phyloP scores from a whole-genome alignment of 345 rosid species.

The Gossypium stocksii region DNA sequence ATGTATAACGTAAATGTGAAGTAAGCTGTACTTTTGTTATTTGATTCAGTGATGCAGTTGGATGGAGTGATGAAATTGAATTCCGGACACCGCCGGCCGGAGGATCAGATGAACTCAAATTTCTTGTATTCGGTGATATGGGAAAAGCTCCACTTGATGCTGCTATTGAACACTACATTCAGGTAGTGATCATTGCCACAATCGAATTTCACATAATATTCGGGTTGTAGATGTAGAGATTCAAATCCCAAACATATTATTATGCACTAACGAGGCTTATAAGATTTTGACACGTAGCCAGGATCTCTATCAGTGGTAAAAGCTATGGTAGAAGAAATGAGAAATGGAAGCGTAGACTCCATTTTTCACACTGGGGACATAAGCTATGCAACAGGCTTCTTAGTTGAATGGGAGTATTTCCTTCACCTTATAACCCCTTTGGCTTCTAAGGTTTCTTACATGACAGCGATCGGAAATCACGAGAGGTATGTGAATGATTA shows the following conservation, averaged over 20 bases:
- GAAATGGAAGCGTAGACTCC: slow-evolving; percentile 42
- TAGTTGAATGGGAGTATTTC: slow-evolving; percentile 74
- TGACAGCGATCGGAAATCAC: slow-evolving; percentile 75
- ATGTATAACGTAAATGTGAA: not conserved
- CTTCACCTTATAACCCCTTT: slow-evolving; percentile 48
- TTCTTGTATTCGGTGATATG: slow-evolving; percentile 67
- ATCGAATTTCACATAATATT: not conserved
- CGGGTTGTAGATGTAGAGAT: not conserved
- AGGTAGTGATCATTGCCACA: slow-evolving; percentile 25
- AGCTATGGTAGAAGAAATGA: slow-evolving; percentile 40
- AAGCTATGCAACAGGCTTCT: slow-evolving; percentile 71
- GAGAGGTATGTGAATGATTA: slow-evolving; percentile 37
- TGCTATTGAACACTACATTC: slow-evolving; percentile 61
- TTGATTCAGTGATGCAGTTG: slow-evolving; percentile 39
- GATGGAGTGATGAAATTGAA: slow-evolving; percentile 52
- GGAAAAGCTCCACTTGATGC: slow-evolving; percentile 68
- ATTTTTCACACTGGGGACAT: slow-evolving; percentile 78
- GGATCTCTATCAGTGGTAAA: slow-evolving; percentile 55
- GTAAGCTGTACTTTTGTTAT: not conserved
- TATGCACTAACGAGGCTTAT: not conserved
- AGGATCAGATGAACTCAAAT: slow-evolving; percentile 49
- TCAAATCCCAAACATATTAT: too few species aligned
- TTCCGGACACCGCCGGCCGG: slow-evolving; percentile 54
- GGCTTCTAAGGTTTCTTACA: slow-evolving; percentile 62
- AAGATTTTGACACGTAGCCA: slow-evolving; percentile 33